Evolutionary conservation across 306 rosid genomes (phyloP), one percentile per base, ranked within the genome.

Genomic region (Arachis hypogaea): DNA sequence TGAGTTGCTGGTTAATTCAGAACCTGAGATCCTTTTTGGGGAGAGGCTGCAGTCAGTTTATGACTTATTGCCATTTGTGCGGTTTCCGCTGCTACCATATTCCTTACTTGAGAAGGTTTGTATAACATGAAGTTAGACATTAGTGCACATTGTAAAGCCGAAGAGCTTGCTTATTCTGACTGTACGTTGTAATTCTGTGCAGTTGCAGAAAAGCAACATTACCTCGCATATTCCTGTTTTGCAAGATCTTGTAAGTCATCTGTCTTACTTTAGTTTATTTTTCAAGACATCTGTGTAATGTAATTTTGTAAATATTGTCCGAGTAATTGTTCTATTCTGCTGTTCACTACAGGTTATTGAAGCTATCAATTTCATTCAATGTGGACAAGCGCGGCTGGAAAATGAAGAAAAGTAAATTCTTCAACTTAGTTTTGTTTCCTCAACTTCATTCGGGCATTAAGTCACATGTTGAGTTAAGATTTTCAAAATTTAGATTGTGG

Each of bases 61-160:
- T 63, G 83, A 82, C 82, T 77, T 89, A 78, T 64, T 93, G 65
- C 79, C 89, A 4, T 82, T 81, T 22, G 88, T 93, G 76, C 86
- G 96, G 67, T 88, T 91, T 82, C 88, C 88, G 5, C 83, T 88
- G 30, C 90, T 93, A 71, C 89, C 86, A 9, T 59, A 49, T 72
- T 16, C 90, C 77, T 80, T 89, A 77, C 96, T 93, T 74, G 84
- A 86, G 82, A 93, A 89, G 96, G 98, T 93, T 82, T 51, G 77
- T 70, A 60, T 51, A 44, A 74, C 80, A 12, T 55, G 59, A 75
- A 56, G 55, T 51, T 33, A 61, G 66, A 38, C 49, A 51, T 63
- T 62, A 45, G 9, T 65, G 75, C 22, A 66, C 52, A 55, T 60
- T 59, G 38, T 66, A 46, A 43, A 43, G 46, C 46, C 57, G 51